A percentile compares a stretch with the other conserved stretches of the same genome.
Evolutionary conservation across 2,329 filamentous ascomycete genomes (phyloP).

Genomic region (Fonsecaea erecta): DNA sequence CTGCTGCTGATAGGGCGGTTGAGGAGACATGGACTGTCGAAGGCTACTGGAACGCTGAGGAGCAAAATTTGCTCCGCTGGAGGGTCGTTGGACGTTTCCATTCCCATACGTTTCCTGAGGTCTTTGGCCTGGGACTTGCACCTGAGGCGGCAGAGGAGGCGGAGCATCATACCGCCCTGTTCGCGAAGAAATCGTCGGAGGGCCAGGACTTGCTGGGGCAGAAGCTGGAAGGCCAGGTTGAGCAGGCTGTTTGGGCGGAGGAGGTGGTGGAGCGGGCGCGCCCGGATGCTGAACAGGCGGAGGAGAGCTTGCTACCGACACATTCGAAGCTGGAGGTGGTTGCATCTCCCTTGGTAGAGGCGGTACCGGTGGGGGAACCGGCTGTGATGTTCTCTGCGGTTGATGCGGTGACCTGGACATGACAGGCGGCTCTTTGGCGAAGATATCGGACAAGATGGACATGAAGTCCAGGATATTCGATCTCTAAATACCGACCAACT

Average conservation of each 20-base stretch:
- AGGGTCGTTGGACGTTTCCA: constrained; percentile 37
- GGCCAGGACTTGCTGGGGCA: constrained; percentile 14
- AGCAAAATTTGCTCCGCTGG: constrained; percentile 41
- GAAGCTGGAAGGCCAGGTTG: constrained; percentile 14
- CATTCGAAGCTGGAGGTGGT: constrained; percentile 60
- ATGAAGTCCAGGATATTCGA: constrained; percentile 83
- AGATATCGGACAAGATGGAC: constrained; percentile 79
- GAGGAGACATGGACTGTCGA: constrained; percentile 29
- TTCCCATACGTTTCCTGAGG: constrained; percentile 34
- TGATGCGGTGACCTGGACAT: constrained; percentile 68
- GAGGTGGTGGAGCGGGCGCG: constrained; percentile 23
- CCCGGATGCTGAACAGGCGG: constrained; percentile 40
- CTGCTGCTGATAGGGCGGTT: constrained; percentile 24
- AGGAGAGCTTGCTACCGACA: constrained; percentile 55
- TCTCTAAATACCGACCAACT: constrained; percentile 58
- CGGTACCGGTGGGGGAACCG: constrained; percentile 43
- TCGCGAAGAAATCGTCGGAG: background rate
- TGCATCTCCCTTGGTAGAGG: constrained; percentile 34
- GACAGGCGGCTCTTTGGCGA: constrained; percentile 92
- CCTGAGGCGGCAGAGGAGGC: constrained; percentile 33
- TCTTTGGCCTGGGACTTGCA: constrained; percentile 9
- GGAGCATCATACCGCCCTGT: constrained; percentile 37
- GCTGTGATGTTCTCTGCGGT: constrained; percentile 52
- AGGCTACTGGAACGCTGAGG: constrained; percentile 41
- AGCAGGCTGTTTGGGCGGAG: constrained; percentile 26